Evolutionary conservation across 495 filamentous ascomycete species (phyloP).

Genomic region (Aspergillus baeticus): DNA sequence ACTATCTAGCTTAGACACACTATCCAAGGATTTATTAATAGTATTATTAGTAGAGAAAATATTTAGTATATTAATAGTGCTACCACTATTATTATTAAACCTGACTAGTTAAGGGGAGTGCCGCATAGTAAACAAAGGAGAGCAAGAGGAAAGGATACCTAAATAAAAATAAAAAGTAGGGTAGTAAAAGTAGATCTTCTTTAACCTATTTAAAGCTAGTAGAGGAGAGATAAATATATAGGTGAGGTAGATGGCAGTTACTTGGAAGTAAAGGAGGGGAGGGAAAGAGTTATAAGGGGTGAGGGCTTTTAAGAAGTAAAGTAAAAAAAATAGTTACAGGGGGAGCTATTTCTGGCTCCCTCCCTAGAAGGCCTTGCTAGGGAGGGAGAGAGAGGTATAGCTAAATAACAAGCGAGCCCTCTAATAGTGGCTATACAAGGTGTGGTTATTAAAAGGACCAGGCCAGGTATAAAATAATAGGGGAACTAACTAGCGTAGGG

Average conservation of each 20-base stretch:
- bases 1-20: constrained; percentile 20
- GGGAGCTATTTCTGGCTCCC: constrained; percentile 5
- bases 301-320: constrained; percentile 4
- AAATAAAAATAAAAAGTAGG: background rate
- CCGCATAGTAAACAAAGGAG: constrained; percentile 6
- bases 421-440: too few species aligned
- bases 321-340: background rate
- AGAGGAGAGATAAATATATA: background rate
- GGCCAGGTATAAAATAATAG: too few species aligned
- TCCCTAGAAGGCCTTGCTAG: too few species aligned
- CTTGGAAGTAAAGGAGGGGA: constrained; percentile 1
- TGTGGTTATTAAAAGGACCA: too few species aligned
- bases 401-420: too few species aligned
- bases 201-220: background rate
- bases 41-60: constrained; percentile 3
- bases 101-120: background rate
- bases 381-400: too few species aligned
- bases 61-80: background rate
- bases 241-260: constrained; percentile 1
- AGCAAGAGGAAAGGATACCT: background rate
- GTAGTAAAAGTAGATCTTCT: background rate
- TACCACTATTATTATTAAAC: constrained; percentile 2
- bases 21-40: constrained; percentile 11
- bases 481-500: background rate
- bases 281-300: background rate